Conservation (phyloP, 2,329 filamentous ascomycete genomes). For the Cladosporium oxysporum region DNA sequence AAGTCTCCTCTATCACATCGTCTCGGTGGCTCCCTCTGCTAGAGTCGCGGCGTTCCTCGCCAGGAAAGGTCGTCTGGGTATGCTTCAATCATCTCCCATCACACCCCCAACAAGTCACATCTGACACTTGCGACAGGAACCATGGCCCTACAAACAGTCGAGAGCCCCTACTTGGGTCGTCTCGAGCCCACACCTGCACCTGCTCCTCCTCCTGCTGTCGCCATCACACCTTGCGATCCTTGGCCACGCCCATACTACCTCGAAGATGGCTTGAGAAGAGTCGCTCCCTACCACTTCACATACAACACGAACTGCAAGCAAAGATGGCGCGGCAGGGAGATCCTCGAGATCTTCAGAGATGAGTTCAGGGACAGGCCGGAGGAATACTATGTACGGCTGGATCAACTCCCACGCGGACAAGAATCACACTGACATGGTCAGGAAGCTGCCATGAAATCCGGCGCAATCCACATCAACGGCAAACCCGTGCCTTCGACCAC, state of each 20-base stretch:
- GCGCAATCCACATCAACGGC: constrained; percentile 78
- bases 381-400: constrained; percentile 74
- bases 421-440: constrained; percentile 40
- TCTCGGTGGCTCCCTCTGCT: constrained; percentile 52
- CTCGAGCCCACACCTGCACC: constrained; percentile 16
- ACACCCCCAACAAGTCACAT: background rate
- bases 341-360: constrained; percentile 84
- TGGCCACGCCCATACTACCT: constrained; percentile 76
- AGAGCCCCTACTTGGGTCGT: constrained; percentile 7
- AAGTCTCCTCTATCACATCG: background rate
- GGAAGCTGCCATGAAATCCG: constrained; percentile 75
- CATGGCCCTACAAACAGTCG: constrained; percentile 16
- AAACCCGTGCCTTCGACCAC: constrained; percentile 64
- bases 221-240: constrained; percentile 57
- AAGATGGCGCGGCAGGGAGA: constrained; percentile 78
- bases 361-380: constrained; percentile 88
- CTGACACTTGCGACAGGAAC: constrained; percentile 7
- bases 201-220: constrained; percentile 48
- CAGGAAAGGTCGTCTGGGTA: constrained; percentile 47
- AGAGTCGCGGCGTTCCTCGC: constrained; percentile 55
- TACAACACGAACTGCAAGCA: constrained; percentile 96
- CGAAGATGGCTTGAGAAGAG: constrained; percentile 78
- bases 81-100: background rate
- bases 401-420: background rate
- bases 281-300: constrained; percentile 85